Evolutionary conservation across 2,329 filamentous ascomycete genomes (phyloP), one percentile per base, ranked within the genome.

Genomic region (Colletotrichum navitas): DNA sequence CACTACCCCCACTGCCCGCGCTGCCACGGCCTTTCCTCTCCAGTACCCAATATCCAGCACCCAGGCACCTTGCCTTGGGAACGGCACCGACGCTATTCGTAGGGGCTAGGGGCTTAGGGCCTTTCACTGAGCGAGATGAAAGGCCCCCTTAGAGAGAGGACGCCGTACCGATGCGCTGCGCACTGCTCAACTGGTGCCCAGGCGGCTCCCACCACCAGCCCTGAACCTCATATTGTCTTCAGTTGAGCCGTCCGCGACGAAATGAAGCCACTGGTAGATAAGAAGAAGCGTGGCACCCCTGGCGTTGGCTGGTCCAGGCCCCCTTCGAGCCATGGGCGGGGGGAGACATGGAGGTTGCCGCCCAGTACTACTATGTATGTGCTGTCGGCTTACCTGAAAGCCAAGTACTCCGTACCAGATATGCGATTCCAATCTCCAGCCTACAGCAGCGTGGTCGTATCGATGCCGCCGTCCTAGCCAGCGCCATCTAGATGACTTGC

Each of bases 391-490:
- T 29, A 63, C 69, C 59, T 64, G 69, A 72, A 36, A 55, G 69
- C 54, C 51, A 64, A 32, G 47, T 60, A n/a, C n/a, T n/a, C n/a
- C n/a, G n/a, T n/a, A 55, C 63, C 41, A 39, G 61, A 63, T 59
- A 63, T 68, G 59, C 69, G 26, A 59, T 39, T 47, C 45, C 65
- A 64, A 72, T 68, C 68, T 71, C 68, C 59, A 64, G 26, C 29
- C 26, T 26, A 26, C 51, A 47, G 51, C 56, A 56, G 51, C 51
- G 18, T 43, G 11, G 51, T 39, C 36, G 21, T n/a, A 51, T 56
- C 51, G 62, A 56, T 34, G 21, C 51, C 62, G 39, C 36, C 29
- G 39, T 43, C 49, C 51, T 58, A 21, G 39, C 36, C 52, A 52
- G 24, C 36, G 16, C 59, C 51, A 56, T 67, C 43, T 26, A 43